Percentiles rank a stretch among this genome's conserved stretches.
phyloP scores from a whole-genome alignment of 768 basidiomycete genomes.

The Leccinum variicolor region DNA sequence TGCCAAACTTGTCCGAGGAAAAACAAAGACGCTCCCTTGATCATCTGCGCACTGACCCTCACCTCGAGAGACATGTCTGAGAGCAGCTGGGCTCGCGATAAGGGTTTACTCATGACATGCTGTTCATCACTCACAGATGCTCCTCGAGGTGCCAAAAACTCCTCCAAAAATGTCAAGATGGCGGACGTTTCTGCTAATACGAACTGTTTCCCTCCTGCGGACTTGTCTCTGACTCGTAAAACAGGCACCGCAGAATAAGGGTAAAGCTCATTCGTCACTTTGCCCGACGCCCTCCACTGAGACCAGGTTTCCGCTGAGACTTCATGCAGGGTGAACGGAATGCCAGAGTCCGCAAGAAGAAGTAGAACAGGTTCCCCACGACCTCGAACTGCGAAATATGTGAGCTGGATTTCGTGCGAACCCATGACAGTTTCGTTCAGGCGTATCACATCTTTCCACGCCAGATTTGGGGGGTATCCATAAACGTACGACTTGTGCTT shows the following conservation, averaged over 20 bases:
- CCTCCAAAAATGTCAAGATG: slow-evolving; percentile 24
- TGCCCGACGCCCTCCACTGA: slow-evolving; percentile 11
- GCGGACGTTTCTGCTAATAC: slow-evolving; percentile 25
- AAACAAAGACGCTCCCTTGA: slow-evolving; percentile 24
- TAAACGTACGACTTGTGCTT: not conserved
- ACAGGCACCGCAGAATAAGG: slow-evolving; percentile 22
- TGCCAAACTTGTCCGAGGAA: slow-evolving; percentile 12
- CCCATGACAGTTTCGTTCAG: not conserved
- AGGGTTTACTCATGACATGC: not conserved
- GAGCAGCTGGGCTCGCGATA: slow-evolving; percentile 10
- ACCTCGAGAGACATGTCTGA: slow-evolving; percentile 18
- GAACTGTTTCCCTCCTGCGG: slow-evolving; percentile 8
- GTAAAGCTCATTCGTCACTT: slow-evolving; percentile 15
- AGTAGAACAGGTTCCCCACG: slow-evolving; percentile 26
- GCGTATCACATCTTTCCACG: not conserved
- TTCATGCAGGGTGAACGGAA: slow-evolving; percentile 20
- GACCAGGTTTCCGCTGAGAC: slow-evolving; percentile 15
- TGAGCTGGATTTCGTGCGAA: slow-evolving; percentile 17
- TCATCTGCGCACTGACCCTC: slow-evolving; percentile 16
- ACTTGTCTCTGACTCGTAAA: slow-evolving; percentile 18
- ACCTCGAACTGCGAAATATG: slow-evolving; percentile 21
- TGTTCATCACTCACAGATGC: slow-evolving; percentile 2
- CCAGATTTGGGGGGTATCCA: not conserved
- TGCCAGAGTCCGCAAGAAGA: slow-evolving; percentile 24
- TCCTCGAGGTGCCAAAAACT: slow-evolving; percentile 13